A percentile compares a stretch with the other conserved stretches of the same genome.
These are phyloP conservation scores for Annulohypoxylon maeteangense DNA, from an alignment of 495 filamentous ascomycete species.

Conservation along the genomic window DNA sequence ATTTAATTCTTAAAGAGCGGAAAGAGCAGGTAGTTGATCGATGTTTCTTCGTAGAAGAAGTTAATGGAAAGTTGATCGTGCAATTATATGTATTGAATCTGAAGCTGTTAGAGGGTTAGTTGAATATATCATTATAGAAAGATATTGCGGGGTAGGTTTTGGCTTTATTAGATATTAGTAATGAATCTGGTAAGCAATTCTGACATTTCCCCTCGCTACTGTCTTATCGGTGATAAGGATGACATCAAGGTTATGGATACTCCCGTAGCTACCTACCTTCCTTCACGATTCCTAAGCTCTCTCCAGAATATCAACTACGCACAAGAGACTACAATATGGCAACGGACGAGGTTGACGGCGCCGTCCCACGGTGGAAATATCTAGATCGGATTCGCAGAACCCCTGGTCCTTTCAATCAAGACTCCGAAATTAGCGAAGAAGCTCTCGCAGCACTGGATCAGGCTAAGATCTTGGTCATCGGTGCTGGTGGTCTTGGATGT, in stretches of 20 bases:
- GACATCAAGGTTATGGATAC: no score
- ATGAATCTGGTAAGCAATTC: not conserved
- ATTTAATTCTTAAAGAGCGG: not conserved
- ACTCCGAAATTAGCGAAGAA: constrained; percentile 73
- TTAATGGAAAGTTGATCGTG: no score
- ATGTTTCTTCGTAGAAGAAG: not conserved
- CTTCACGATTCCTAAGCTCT: not conserved
- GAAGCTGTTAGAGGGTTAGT: not conserved
- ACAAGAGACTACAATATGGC: constrained; percentile 28
- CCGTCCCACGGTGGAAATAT: constrained; percentile 67
- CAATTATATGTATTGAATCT: not conserved
- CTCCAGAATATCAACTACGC: not conserved
- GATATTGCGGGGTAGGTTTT: not conserved
- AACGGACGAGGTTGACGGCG: not conserved
- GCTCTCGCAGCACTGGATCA: constrained; percentile 68
- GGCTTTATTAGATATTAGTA: constrained; percentile 18
- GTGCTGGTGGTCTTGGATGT: constrained; percentile 94
- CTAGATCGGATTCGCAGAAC: constrained; percentile 80
- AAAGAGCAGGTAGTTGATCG: no score
- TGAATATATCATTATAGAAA: not conserved
- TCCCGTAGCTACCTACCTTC: not conserved
- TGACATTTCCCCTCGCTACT: no score
- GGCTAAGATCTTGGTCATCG: constrained; percentile 80
- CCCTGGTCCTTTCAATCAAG: constrained; percentile 76
- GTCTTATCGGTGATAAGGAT: no score